Conservation (phyloP, 148 eudicot genomes). For the Rhododendron kiyosumense region DNA sequence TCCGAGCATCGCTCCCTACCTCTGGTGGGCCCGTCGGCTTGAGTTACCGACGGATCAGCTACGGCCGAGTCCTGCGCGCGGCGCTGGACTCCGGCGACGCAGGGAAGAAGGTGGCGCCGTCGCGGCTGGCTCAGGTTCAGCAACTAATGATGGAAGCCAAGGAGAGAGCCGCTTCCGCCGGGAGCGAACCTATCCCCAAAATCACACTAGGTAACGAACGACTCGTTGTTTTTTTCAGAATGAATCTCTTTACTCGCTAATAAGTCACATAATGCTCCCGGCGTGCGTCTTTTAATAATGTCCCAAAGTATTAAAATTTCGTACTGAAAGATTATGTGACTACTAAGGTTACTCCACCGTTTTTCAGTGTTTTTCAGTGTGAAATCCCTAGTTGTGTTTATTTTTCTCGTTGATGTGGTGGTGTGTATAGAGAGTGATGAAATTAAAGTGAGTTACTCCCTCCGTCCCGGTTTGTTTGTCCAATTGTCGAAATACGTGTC, state of each 20-base stretch:
- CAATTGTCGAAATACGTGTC: too few relatives aligned
- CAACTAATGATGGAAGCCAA: constrained; percentile 56
- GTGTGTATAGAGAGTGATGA: not conserved
- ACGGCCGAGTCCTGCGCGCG: constrained; percentile 31
- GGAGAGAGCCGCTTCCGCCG: constrained; percentile 55
- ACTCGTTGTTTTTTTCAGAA: not conserved
- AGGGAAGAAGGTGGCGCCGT: constrained; percentile 51
- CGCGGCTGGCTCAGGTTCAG: constrained; percentile 68
- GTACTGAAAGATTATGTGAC: not conserved
- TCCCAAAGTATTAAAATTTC: not conserved
- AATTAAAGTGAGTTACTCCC: not conserved
- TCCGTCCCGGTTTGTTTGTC: too few relatives aligned
- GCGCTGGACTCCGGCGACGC: constrained; percentile 34
- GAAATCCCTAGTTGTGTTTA: not conserved
- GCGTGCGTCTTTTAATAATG: not conserved
- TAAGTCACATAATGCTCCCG: not conserved
- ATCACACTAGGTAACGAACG: constrained; percentile 29
- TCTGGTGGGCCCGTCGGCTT: not conserved
- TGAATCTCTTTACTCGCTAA: not conserved
- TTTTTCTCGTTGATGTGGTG: not conserved
- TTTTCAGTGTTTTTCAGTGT: not conserved
- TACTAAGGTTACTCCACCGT: not conserved
- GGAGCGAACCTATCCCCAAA: constrained; percentile 61
- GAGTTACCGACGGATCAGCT: constrained; percentile 32
- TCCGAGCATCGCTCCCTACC: constrained; percentile 12